Evolutionary conservation across 805 yeast species (phyloP), one percentile per base, ranked within the genome.

Genomic region (Isabelozyma heimii): DNA sequence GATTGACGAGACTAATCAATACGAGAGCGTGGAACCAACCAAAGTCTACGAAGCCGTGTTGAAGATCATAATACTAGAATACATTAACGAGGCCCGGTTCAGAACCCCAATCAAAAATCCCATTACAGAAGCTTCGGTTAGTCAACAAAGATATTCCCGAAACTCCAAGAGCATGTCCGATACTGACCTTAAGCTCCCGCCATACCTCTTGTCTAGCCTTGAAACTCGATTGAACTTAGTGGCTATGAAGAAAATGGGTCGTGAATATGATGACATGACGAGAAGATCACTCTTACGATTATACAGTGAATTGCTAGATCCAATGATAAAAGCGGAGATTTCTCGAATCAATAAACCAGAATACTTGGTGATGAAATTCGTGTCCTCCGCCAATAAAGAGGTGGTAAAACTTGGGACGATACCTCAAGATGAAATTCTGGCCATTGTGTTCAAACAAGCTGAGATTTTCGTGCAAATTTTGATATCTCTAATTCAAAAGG

Each of bases 51-150:
- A 75, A 43, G 72, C 78, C 28, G 73, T 84, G 1, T 58, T 86
- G 42, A 82, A 83, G 56, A 64, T 83, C 6, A 61, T 85, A 2
- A 62, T 87, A 10, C 61, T 87, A 15, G 85, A 82, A 43, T 84
- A 86, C 56, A 67, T 79, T 47, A 81, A 77, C 49, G 89, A 84
- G 62, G 88, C 88, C 2, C 65, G 89, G 37, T 85, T 84, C 66
- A 65, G 76, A 45, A 72, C 68, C 13, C 70, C 24, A 43, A 61
- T 37, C 10, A 27, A n/a, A 24, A 35, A 27, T 27, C 63, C 65
- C 7, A 49, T 55, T 9, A 47, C 53, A 24, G 52, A 48, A 28
- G 12, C 45, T 14, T 9, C 28, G 12, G 27, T 47, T 2, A 28
- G 41, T 9, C 6, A 48, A 8, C 6, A 48, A 8, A 39, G 52